phyloP scores from a whole-genome alignment of 257 asterid species.

The Nicotiana otophora region DNA sequence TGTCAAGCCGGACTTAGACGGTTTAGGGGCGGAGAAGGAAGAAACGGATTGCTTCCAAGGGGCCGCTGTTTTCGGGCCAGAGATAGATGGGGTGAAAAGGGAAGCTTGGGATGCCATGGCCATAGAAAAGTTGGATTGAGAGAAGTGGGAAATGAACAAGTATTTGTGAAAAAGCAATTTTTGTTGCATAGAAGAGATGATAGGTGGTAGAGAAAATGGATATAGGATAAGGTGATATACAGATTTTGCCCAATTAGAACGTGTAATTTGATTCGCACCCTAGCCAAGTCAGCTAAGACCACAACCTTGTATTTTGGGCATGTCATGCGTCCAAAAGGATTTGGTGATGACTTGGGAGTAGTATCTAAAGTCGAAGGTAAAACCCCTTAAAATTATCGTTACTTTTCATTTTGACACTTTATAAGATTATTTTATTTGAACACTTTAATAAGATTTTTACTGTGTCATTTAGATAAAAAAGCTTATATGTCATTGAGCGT shows the following conservation, averaged over 20 bases:
- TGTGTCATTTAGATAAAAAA: too few species aligned
- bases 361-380: too few species aligned
- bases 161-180: background rate
- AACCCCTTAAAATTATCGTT: too few species aligned
- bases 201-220: constrained; percentile 30
- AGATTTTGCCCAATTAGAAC: constrained; percentile 21
- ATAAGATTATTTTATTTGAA: too few species aligned
- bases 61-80: constrained; percentile 25
- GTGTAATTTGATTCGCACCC: constrained; percentile 17
- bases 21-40: constrained; percentile 25
- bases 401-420: too few species aligned
- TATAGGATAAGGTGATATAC: constrained; percentile 31
- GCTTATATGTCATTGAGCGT: too few species aligned
- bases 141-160: background rate
- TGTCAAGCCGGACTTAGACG: constrained; percentile 9
- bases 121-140: constrained; percentile 22
- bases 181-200: constrained; percentile 1
- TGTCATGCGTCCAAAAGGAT: background rate
- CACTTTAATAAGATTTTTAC: too few species aligned
- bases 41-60: constrained; percentile 40
- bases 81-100: constrained; percentile 51
- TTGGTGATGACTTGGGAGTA: background rate
- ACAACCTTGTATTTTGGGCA: background rate
- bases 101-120: constrained; percentile 74
- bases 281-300: background rate